Evolutionary conservation across 305 asterid species (phyloP).

Genomic region (Solanum hybrid): DNA sequence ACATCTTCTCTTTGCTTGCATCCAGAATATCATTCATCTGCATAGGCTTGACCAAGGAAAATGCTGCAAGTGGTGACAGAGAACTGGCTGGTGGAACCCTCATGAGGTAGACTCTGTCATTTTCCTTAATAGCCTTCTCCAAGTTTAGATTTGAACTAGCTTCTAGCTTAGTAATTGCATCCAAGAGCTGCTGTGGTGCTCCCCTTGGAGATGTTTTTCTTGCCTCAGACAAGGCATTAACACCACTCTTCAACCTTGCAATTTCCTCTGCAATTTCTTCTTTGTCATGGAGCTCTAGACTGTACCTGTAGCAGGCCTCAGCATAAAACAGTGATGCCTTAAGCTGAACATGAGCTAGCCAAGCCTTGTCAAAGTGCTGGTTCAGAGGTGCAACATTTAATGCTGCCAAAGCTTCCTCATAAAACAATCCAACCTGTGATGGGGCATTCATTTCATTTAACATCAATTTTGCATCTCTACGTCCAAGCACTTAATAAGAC

Average conservation of each 20-base stretch:
- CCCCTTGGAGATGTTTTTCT: conserved; percentile 78
- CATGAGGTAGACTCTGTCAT: conserved; percentile 92
- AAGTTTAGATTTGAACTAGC: conserved; percentile 54
- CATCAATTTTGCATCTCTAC: not conserved
- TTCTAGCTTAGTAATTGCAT: conserved; percentile 73
- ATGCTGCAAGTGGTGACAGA: conserved; percentile 71
- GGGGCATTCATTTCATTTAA: not conserved
- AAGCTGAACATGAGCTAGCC: conserved; percentile 90
- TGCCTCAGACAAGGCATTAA: conserved; percentile 57
- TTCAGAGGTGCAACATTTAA: conserved; percentile 63
- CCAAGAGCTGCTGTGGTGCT: conserved; percentile 78
- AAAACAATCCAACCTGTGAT: conserved; percentile 72
- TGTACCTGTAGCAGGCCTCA: conserved; percentile 86
- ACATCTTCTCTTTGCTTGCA: conserved; percentile 83
- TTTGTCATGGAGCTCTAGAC: conserved; percentile 90
- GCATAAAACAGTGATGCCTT: conserved; percentile 89
- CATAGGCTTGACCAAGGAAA: conserved; percentile 91
- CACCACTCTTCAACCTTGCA: conserved; percentile 86
- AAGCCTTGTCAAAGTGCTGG: conserved; percentile 88
- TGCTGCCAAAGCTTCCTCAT: conserved; percentile 89
- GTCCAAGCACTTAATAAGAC: not conserved
- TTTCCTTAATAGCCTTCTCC: conserved; percentile 91
- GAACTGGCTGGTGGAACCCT: conserved; percentile 90
- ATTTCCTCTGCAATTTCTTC: conserved; percentile 97
- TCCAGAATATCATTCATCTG: conserved; percentile 81